Conservation (phyloP, 2,329 filamentous ascomycete species). For the Penicillium freii region DNA sequence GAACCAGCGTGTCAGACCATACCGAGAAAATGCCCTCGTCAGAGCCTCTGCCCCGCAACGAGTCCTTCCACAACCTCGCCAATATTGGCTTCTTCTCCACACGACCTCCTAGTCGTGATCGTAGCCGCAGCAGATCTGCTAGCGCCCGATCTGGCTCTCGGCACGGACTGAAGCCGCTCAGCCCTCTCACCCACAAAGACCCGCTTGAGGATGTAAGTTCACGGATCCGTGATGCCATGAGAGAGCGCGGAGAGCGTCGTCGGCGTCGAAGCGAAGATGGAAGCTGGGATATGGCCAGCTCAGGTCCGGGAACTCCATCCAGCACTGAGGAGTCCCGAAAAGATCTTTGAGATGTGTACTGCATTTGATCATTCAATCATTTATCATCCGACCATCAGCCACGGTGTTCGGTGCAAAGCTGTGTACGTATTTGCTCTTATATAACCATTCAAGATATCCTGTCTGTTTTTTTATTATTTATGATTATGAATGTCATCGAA, state of each 20-base stretch:
- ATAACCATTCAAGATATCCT: constrained; percentile 26
- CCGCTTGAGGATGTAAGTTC: constrained; percentile 78
- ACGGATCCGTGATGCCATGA: constrained; percentile 83
- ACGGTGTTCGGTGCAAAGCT: constrained; percentile 3
- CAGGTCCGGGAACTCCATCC: constrained; percentile 37
- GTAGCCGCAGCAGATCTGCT: constrained; percentile 68
- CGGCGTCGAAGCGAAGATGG: constrained; percentile 48
- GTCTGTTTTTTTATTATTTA: constrained; percentile 2
- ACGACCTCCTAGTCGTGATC: constrained; percentile 75
- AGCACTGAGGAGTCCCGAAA: constrained; percentile 38
- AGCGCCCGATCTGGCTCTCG: constrained; percentile 62
- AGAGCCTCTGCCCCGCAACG: constrained; percentile 73
- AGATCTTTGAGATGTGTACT: constrained; percentile 28
- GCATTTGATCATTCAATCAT: constrained; percentile 2
- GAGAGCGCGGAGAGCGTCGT: constrained; percentile 66
- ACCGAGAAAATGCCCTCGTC: constrained; percentile 27
- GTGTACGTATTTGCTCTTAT: constrained; percentile 19
- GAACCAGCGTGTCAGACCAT: constrained; percentile 22
- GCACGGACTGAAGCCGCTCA: constrained; percentile 70
- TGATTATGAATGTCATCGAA: neutral
- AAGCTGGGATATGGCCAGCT: constrained; percentile 43
- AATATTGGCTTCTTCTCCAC: constrained; percentile 88
- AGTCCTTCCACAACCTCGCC: constrained; percentile 88
- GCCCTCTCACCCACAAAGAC: constrained; percentile 61
- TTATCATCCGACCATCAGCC: neutral